These are phyloP conservation scores for Penicillium taxi DNA, from an alignment of 495 filamentous ascomycete genomes.

Conservation along the genomic window DNA sequence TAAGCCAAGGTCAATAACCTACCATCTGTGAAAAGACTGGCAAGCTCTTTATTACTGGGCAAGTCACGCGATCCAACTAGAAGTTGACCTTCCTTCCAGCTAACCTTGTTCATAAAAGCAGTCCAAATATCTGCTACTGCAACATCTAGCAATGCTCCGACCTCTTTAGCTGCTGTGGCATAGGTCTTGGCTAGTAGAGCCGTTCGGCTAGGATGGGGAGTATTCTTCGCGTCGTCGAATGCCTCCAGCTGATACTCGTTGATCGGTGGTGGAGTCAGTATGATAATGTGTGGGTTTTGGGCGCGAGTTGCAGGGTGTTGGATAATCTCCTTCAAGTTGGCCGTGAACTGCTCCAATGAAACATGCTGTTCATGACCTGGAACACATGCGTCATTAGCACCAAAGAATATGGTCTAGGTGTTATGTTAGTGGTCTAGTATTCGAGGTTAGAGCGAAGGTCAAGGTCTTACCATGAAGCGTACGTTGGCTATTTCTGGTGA, in stretches of 20 bases:
- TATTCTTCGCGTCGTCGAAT: slow-evolving; percentile 18
- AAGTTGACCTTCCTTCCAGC: slow-evolving; percentile 52
- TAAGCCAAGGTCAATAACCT: slow-evolving; percentile 2
- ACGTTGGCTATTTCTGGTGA: slow-evolving; percentile 47
- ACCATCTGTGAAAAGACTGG: slow-evolving; percentile 54
- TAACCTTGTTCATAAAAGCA: slow-evolving; percentile 56
- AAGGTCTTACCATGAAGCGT: slow-evolving; percentile 53
- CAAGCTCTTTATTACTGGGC: slow-evolving; percentile 41
- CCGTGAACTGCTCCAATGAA: slow-evolving; percentile 60
- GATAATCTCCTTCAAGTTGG: slow-evolving; percentile 62
- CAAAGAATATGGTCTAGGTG: slow-evolving; percentile 66
- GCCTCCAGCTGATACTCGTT: slow-evolving; percentile 61
- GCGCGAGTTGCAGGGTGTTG: slow-evolving; percentile 57
- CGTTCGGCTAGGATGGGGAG: slow-evolving; percentile 45
- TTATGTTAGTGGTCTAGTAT: slow-evolving; percentile 4
- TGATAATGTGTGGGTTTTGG: slow-evolving; percentile 64
- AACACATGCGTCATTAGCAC: slow-evolving; percentile 79
- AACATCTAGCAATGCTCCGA: slow-evolving; percentile 54
- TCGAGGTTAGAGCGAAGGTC: not conserved
- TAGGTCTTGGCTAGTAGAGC: slow-evolving; percentile 60
- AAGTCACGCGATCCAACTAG: slow-evolving; percentile 46
- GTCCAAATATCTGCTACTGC: slow-evolving; percentile 69
- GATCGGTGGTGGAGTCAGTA: slow-evolving; percentile 73
- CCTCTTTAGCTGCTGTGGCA: slow-evolving; percentile 57
- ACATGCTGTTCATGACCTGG: slow-evolving; percentile 59